phyloP scores from a whole-genome alignment of 441 rosid genomes.

The Manihot esculenta region DNA sequence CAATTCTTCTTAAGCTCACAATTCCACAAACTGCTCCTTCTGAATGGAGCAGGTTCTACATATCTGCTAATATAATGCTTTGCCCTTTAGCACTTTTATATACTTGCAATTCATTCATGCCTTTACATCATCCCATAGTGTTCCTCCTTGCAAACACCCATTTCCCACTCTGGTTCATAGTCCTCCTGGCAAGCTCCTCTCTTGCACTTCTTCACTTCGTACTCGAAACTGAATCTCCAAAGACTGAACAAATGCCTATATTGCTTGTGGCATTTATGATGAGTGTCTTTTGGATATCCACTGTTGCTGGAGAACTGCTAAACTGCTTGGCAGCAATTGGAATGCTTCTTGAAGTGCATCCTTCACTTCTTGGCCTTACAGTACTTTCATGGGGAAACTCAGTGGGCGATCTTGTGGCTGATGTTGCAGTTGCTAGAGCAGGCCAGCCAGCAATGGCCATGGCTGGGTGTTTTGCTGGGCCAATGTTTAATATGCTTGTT shows the following conservation, averaged over 20 bases:
- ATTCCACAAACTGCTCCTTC: slow-evolving; percentile 78
- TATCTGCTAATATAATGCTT: slow-evolving; percentile 70
- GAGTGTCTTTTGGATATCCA: slow-evolving; percentile 98
- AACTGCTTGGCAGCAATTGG: slow-evolving; percentile 88
- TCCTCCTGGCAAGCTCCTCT: slow-evolving; percentile 64
- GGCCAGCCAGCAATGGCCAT: slow-evolving; percentile 99
- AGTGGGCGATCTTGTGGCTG: slow-evolving; percentile 94
- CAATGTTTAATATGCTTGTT: slow-evolving; percentile 97
- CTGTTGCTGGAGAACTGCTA: slow-evolving; percentile 82
- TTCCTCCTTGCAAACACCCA: slow-evolving; percentile 71
- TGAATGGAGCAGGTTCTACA: slow-evolving; percentile 74
- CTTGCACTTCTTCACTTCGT: slow-evolving; percentile 73
- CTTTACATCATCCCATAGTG: slow-evolving; percentile 68
- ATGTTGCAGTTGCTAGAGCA: slow-evolving; percentile 93
- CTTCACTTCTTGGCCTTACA: slow-evolving; percentile 82
- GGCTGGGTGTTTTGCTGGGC: slow-evolving; percentile 98
- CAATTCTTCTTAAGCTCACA: slow-evolving; percentile 65
- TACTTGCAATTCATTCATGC: slow-evolving; percentile 76
- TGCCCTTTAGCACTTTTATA: slow-evolving; percentile 80
- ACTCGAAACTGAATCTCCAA: slow-evolving; percentile 78
- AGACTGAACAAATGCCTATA: slow-evolving; percentile 69
- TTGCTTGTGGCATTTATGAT: slow-evolving; percentile 69
- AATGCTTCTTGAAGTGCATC: slow-evolving; percentile 64
- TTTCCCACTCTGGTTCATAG: slow-evolving; percentile 79
- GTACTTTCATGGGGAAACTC: slow-evolving; percentile 99